phyloP scores from a whole-genome alignment of 2,329 filamentous ascomycete genomes.

The Thelonectria discophora region DNA sequence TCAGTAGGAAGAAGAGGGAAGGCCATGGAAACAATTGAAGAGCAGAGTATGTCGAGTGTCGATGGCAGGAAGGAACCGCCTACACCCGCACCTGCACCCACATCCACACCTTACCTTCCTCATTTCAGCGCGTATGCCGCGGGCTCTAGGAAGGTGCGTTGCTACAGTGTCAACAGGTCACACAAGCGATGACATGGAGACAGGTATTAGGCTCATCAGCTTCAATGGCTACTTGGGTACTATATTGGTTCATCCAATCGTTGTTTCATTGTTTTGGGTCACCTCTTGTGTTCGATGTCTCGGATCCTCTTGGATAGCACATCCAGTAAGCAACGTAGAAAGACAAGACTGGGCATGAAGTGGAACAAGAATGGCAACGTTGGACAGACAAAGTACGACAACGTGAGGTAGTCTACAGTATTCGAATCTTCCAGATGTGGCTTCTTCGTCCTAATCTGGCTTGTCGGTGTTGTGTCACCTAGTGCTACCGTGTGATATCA shows the following conservation, averaged over 20 bases:
- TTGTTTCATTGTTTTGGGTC: background rate
- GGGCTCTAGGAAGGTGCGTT: background rate
- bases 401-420: too few relatives aligned
- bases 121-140: background rate
- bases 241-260: background rate
- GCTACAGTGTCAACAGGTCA: background rate
- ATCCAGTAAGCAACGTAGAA: too few relatives aligned
- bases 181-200: background rate
- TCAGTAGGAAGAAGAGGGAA: background rate
- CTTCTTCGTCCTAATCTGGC: too few relatives aligned
- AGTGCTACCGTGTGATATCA: too few relatives aligned
- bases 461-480: too few relatives aligned
- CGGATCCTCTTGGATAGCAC: background rate
- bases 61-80: background rate
- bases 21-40: background rate
- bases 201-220: background rate
- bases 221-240: background rate
- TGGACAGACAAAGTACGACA: too few relatives aligned
- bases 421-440: too few relatives aligned
- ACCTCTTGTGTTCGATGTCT: background rate
- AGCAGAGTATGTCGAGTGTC: too few relatives aligned
- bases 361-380: too few relatives aligned
- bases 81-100: background rate
- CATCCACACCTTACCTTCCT: background rate
- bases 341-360: too few relatives aligned